Base-by-base conservation (phyloP, 805 yeast genomes). In the Myxozyma mucilagina region DNA sequence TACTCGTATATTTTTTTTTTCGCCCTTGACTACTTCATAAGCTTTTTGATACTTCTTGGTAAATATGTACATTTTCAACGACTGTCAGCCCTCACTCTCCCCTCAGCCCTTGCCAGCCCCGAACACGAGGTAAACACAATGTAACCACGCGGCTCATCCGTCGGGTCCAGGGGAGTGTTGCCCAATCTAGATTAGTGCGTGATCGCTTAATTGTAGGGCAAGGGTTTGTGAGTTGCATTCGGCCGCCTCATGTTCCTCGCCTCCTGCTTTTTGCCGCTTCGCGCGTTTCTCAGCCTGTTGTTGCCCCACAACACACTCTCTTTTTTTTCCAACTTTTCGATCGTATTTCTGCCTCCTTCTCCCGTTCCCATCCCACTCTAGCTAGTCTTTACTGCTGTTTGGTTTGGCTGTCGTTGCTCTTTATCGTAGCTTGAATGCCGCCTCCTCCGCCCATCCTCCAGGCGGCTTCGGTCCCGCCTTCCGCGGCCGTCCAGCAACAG, bases 121-220 rank as follows among this genome's bases (percentile, higher is more conserved):
- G 20, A 41, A 13, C 14, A 41, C 45, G 20, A n/a, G n/a, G n/a
- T 38, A 11, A 11, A 38, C 41, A 38, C 41, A 38, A 13, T n/a
- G 24, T 16, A 16, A 16, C 16, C 18, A 9, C 18, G 11, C 9
- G 14, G 45, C 45, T 16, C 45, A 20, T 16, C 20, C 18, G 10
- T 32, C 34, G 14, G 48, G n/a, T 39, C 54, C 54, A 24, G 54
- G 45, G 54, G 35, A 8, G 18, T 35, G 10, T 24, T 50, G 45
- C 54, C 54, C 20, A 50, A 50, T 50, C 24, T 45, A 45, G 54
- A 24, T 45, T 50, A 50, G 54, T 36, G 54, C 54, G 54, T 50
- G 54, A 50, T 50, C 54, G 54, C 54, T 50, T 50, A 50, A 50
- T 39, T 20, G 10, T 24, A 14, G 45, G 54, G 54, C 36, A 3